These are phyloP conservation scores for Paecilomyces sp. DNA, from an alignment of 2,329 filamentous ascomycete species.

Conservation along the genomic window DNA sequence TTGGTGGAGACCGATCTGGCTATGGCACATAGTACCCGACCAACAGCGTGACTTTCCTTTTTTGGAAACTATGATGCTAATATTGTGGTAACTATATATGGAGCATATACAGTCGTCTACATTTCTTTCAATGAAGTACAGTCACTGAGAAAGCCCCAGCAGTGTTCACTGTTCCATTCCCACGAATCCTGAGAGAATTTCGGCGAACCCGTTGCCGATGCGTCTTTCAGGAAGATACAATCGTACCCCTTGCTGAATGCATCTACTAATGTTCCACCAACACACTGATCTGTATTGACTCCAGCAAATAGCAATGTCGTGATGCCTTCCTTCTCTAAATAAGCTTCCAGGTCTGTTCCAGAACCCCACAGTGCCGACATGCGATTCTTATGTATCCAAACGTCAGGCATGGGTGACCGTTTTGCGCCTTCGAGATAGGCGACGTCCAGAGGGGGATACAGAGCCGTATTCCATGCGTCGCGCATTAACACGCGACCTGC, in stretches of 20 bases:
- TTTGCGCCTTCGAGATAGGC: conserved; percentile 25
- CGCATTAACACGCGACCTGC: conserved; percentile 41
- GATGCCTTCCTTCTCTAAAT: conserved; percentile 33
- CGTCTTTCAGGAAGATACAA: conserved; percentile 50
- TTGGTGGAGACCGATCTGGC: background rate
- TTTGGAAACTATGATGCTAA: background rate
- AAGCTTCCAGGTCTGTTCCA: conserved; percentile 36
- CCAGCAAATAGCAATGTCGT: conserved; percentile 51
- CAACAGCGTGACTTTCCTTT: background rate
- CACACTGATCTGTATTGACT: conserved; percentile 57
- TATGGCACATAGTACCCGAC: background rate
- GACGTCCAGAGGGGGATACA: conserved; percentile 42
- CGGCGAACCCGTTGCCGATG: conserved; percentile 46
- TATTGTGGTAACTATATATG: background rate
- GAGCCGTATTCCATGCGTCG: conserved; percentile 50
- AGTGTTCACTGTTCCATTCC: conserved; percentile 5
- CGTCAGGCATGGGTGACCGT: conserved; percentile 30
- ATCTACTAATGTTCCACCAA: conserved; percentile 50
- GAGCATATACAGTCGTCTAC: background rate
- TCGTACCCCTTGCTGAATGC: conserved; percentile 51
- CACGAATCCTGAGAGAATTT: conserved; percentile 22
- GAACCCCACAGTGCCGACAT: conserved; percentile 51
- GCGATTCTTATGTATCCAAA: conserved; percentile 51
- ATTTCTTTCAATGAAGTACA: background rate
- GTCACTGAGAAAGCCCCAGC: conserved; percentile 30